phyloP scores from a whole-genome alignment of 805 yeast genomes.

The Wickerhamiella azyma region DNA sequence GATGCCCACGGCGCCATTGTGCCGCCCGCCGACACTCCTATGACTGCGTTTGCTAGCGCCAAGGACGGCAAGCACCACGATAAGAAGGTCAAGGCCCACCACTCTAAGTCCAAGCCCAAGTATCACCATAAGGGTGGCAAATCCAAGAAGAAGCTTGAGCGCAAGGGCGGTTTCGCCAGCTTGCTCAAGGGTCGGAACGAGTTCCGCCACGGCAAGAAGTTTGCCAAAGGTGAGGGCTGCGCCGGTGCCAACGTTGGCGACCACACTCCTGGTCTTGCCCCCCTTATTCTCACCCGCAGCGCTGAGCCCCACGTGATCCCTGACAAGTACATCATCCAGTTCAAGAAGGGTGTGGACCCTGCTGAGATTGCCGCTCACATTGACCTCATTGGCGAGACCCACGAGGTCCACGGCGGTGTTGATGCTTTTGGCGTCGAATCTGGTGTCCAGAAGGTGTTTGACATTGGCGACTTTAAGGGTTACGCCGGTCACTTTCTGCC shows the following conservation, averaged over 20 bases:
- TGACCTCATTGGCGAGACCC: constrained; percentile 40
- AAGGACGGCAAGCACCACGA: constrained; percentile 3
- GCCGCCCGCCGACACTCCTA: constrained; percentile 4
- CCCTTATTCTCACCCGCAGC: constrained; percentile 34
- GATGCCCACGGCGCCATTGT: constrained; percentile 5
- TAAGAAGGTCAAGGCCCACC: constrained; percentile 4
- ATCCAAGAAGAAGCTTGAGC: neutral
- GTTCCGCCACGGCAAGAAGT: neutral
- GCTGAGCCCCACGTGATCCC: constrained; percentile 24
- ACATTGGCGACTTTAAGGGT: constrained; percentile 47
- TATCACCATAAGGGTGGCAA: neutral
- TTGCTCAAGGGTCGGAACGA: neutral
- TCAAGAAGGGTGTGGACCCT: constrained; percentile 48
- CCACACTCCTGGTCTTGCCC: constrained; percentile 24
- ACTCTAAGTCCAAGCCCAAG: neutral
- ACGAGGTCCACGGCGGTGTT: constrained; percentile 19
- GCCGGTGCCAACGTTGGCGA: constrained; percentile 6
- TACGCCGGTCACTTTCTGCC: constrained; percentile 77
- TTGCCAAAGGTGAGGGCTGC: neutral
- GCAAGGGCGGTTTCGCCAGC: constrained; percentile 8
- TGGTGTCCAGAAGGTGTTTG: constrained; percentile 28
- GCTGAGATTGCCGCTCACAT: constrained; percentile 51
- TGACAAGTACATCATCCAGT: constrained; percentile 58
- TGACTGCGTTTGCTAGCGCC: constrained; percentile 1
- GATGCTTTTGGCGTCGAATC: constrained; percentile 28